Conservation (phyloP, 257 asterid species). For the Dorcoceras hygrometricum region DNA sequence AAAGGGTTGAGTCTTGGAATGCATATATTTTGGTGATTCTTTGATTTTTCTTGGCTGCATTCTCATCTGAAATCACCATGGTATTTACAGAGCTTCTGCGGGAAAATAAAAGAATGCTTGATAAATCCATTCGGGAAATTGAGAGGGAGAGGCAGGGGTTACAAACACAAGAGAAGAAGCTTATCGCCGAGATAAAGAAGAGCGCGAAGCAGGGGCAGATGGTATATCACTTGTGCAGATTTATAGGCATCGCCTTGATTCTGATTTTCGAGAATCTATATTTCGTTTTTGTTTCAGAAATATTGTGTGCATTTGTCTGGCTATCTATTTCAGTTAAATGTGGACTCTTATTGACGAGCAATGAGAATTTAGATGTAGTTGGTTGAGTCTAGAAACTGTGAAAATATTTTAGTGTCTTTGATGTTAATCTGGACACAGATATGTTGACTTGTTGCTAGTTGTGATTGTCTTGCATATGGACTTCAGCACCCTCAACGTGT, state of each 20-base stretch:
- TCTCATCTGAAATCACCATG: neutral
- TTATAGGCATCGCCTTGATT: constrained; percentile 14
- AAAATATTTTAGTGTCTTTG: constrained; percentile 9
- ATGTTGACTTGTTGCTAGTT: constrained; percentile 8
- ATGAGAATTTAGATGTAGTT: neutral
- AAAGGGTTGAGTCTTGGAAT: neutral
- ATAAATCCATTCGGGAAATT: constrained; percentile 90
- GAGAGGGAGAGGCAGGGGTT: constrained; percentile 97
- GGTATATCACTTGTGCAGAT: constrained; percentile 39
- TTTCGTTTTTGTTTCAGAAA: neutral
- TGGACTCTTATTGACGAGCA: neutral
- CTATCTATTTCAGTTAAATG: constrained; percentile 14
- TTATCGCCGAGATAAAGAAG: constrained; percentile 87
- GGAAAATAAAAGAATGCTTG: constrained; percentile 97
- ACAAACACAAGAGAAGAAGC: constrained; percentile 91
- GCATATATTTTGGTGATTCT: neutral
- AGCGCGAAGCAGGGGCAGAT: constrained; percentile 99
- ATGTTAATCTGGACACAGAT: constrained; percentile 1
- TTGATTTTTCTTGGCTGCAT: neutral
- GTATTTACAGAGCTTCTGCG: constrained; percentile 76
- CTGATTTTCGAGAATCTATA: neutral
- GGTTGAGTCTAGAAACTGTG: constrained; percentile 3
- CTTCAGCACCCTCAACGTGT: neutral
- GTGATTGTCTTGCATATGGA: constrained; percentile 8
- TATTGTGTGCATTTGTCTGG: constrained; percentile 15